Base-by-base conservation (phyloP, 2,329 filamentous ascomycete species). In the Colletotrichum tamarilloi region DNA sequence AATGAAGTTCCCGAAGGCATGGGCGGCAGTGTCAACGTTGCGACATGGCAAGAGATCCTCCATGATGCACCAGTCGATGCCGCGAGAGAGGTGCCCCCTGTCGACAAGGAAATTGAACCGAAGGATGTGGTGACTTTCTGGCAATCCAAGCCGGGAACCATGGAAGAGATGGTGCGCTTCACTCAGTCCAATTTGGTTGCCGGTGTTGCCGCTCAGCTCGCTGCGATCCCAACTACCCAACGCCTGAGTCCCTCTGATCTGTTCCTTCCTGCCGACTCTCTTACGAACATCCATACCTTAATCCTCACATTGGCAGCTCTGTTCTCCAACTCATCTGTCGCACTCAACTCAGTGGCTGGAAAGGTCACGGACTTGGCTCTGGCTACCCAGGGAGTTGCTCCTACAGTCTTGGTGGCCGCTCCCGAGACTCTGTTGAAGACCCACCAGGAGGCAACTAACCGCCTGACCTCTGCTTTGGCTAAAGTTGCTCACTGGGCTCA, bases 21-120 rank as follows among this genome's bases (percentile, higher is more conserved):
- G 69, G 92, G 92, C 19, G 90, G 92, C 70, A 91, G 88, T 74
- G 87, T 97, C 74, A 93, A 93, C 68, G 93, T 98, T 19, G 90
- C 92, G n/a, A 97, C 96, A 16, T 99, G 96, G 95, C 94, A 97
- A 79, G 94, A 98, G 73, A 89, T 98, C 66, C 85, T 98, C 30
- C 90, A 93, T 76, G 93, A 97, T 74, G 87, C 88, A 76, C 90
- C 91, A 22, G 83, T 85, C 32, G 86, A 85, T 67, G 87, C 89
- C 49, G 89, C 88, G 55, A 84, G 84, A 8, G 90, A 94, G 24
- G 86, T 98, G 14, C 94, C 94, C 1, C 83, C 88, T 11, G 83
- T 89, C 63, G 89, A 91, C 53, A 88, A 87, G 28, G 89, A 88
- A 70, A 80, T 82, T 28, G 83, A 86, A 53, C 84, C 89, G 4